Evolutionary conservation across 192 early-diverging fungal genomes (phyloP).

Genomic region (Backusella tarrabulga): DNA sequence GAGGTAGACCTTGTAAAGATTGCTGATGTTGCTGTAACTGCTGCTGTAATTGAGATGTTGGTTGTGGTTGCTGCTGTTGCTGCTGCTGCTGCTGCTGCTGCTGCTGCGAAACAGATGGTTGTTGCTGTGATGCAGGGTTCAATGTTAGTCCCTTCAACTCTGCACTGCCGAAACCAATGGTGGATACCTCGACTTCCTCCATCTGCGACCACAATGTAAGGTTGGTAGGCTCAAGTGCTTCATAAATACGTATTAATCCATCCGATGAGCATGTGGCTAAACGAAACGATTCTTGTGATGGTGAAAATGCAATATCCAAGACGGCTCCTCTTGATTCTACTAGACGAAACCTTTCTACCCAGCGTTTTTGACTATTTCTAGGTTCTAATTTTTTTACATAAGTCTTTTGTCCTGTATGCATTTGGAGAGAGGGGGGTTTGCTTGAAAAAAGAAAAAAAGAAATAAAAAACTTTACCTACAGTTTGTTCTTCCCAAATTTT

Average conservation of each 20-base stretch:
- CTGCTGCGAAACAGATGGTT: not conserved
- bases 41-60: conserved; percentile 10
- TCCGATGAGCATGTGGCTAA: conserved; percentile 80
- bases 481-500: conserved; percentile 90
- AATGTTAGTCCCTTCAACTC: not conserved
- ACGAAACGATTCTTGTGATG: conserved; percentile 75
- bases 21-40: conserved; percentile 16
- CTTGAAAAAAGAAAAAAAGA: too few species aligned
- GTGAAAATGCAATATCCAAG: conserved; percentile 89
- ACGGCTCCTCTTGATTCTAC: conserved; percentile 71
- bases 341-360: conserved; percentile 61
- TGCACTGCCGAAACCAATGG: not conserved
- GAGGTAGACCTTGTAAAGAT: not conserved
- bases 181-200: conserved; percentile 51
- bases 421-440: not conserved
- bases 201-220: conserved; percentile 77
- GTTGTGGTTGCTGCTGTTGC: not conserved
- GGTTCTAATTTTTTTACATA: conserved; percentile 24
- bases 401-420: not conserved
- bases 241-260: conserved; percentile 84
- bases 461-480: conserved; percentile 10
- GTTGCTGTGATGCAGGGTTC: not conserved
- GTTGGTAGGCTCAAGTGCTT: conserved; percentile 77
- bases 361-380: conserved; percentile 65
- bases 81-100: not conserved